phyloP scores from a whole-genome alignment of 1,284 basidiomycete genomes.

The Agaricales sp. region DNA sequence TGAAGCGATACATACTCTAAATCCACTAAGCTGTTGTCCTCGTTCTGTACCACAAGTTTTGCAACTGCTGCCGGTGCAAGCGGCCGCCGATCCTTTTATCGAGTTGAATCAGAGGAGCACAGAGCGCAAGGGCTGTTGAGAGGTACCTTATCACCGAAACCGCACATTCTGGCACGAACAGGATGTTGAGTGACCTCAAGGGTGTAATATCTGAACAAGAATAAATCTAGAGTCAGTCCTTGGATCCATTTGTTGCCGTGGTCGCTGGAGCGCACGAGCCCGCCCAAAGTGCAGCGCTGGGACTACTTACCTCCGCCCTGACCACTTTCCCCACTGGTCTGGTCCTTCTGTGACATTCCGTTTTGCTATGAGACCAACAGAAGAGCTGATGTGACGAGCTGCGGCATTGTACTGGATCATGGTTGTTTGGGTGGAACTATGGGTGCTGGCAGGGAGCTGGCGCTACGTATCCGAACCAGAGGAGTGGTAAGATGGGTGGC shows the following conservation, averaged over 20 bases:
- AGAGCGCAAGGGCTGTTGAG: constrained; percentile 4
- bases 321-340: constrained; percentile 51
- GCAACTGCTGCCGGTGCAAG: constrained; percentile 84
- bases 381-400: neutral
- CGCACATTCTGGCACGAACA: constrained; percentile 83
- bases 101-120: constrained; percentile 12
- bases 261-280: too few relatives aligned
- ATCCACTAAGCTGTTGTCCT: constrained; percentile 61
- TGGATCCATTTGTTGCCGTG: too few relatives aligned
- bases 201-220: constrained; percentile 70
- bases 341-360: constrained; percentile 20
- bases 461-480: neutral
- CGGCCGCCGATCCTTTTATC: constrained; percentile 72
- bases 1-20: constrained; percentile 52
- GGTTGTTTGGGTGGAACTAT: too few relatives aligned
- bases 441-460: neutral
- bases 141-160: constrained; percentile 86
- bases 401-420: neutral
- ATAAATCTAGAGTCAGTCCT: too few relatives aligned
- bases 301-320: constrained; percentile 45
- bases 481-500: neutral
- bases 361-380: neutral
- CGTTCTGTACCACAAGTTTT: constrained; percentile 62
- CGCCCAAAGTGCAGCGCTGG: constrained; percentile 10
- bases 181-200: constrained; percentile 83